Percentiles rank a stretch among this genome's conserved stretches.
These are phyloP conservation scores for Pseudogymnoascus sp. DNA, from an alignment of 2,329 filamentous ascomycete genomes.

Conservation along the genomic window DNA sequence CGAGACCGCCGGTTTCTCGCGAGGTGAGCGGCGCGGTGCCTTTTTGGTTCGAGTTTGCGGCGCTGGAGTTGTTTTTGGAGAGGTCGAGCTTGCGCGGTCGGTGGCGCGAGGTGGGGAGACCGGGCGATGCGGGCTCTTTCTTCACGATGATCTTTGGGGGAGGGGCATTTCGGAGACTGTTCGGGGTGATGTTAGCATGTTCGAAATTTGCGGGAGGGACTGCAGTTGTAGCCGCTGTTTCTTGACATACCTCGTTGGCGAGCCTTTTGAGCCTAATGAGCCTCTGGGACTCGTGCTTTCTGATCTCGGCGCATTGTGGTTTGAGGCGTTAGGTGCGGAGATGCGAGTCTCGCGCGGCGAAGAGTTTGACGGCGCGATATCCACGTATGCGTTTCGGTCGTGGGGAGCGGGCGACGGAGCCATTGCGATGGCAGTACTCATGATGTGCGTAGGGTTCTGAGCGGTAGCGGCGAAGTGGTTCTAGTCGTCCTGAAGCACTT, in stretches of 20 bases:
- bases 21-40: slow-evolving; percentile 66
- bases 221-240: slow-evolving; percentile 8
- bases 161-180: slow-evolving; percentile 43
- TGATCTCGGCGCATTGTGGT: slow-evolving; percentile 38
- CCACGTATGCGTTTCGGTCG: slow-evolving; percentile 50
- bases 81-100: slow-evolving; percentile 71
- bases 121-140: slow-evolving; percentile 83
- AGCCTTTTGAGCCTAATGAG: slow-evolving; percentile 40
- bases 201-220: slow-evolving; percentile 4
- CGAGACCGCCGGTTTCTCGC: slow-evolving; percentile 61
- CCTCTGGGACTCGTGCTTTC: slow-evolving; percentile 47
- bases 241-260: slow-evolving; percentile 51
- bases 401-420: slow-evolving; percentile 59
- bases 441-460: slow-evolving; percentile 31
- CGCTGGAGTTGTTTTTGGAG: slow-evolving; percentile 51
- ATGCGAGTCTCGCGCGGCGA: slow-evolving; percentile 22
- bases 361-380: slow-evolving; percentile 33
- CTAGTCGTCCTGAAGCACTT: background rate
- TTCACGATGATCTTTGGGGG: slow-evolving; percentile 94
- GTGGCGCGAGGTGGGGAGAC: slow-evolving; percentile 63
- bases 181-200: slow-evolving; percentile 14
- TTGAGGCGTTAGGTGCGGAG: slow-evolving; percentile 33
- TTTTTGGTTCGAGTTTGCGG: slow-evolving; percentile 50
- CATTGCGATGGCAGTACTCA: slow-evolving; percentile 62
- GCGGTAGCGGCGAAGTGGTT: background rate